phyloP scores from a whole-genome alignment of 495 filamentous ascomycete species.

The Penicillium desertorum region DNA sequence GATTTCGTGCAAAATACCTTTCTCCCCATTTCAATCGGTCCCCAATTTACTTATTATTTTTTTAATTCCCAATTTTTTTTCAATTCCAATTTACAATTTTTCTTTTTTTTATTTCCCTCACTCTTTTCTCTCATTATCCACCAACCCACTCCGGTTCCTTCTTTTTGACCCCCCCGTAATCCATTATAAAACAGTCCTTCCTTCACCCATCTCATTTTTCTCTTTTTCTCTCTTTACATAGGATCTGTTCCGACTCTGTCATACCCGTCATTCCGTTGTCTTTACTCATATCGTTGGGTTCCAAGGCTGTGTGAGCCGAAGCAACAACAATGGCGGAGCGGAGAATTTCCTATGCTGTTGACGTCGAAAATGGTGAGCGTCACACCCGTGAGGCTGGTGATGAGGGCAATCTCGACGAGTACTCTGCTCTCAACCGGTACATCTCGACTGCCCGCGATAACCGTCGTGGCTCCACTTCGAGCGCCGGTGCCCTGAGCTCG shows the following conservation, averaged over 20 bases:
- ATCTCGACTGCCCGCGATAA: slow-evolving; percentile 65
- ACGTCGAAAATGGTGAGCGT: slow-evolving; percentile 52
- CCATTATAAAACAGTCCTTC: slow-evolving; percentile 40
- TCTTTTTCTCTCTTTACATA: slow-evolving; percentile 31
- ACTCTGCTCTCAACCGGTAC: slow-evolving; percentile 59
- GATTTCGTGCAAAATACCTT: slow-evolving; percentile 10
- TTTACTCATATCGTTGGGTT: slow-evolving; percentile 47
- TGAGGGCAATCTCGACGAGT: slow-evolving; percentile 48
- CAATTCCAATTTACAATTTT: slow-evolving; percentile 10
- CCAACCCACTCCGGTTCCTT: slow-evolving; percentile 30
- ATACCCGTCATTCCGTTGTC: slow-evolving; percentile 40
- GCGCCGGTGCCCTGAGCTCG: slow-evolving; percentile 43
- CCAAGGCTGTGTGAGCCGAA: slow-evolving; percentile 48
- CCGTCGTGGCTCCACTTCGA: slow-evolving; percentile 56
- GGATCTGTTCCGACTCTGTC: slow-evolving; percentile 49
- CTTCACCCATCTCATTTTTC: slow-evolving; percentile 27
- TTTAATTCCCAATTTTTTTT: slow-evolving; percentile 21
- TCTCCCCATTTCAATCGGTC: slow-evolving; percentile 14
- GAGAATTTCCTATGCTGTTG: slow-evolving; percentile 55
- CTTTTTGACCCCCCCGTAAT: slow-evolving; percentile 23
- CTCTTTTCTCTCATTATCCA: slow-evolving; percentile 25
- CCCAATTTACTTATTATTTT: slow-evolving; percentile 1
- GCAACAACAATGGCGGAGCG: slow-evolving; percentile 52
- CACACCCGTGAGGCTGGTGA: slow-evolving; percentile 34
- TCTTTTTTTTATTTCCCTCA: slow-evolving; percentile 26